Percentiles rank a stretch among this genome's conserved stretches.
phyloP scores from a whole-genome alignment of 371 early-diverging fungal species.

The Mucor plumbeus region DNA sequence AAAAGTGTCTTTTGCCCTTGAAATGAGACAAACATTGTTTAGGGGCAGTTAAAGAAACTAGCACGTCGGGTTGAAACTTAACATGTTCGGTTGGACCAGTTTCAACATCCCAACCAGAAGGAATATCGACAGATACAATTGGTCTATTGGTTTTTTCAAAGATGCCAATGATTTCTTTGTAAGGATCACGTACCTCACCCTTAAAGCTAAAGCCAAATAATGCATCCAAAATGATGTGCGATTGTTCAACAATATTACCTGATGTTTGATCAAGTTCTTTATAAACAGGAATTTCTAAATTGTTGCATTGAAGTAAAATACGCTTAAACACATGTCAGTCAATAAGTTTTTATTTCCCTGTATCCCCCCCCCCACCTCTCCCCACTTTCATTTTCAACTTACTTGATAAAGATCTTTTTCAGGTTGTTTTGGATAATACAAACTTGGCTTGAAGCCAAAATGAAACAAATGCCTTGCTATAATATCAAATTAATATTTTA shows the following conservation, averaged over 20 bases:
- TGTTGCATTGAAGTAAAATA: slow-evolving; percentile 71
- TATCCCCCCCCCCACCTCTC: too few species aligned
- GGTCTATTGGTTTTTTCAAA: slow-evolving; percentile 60
- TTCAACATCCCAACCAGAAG: slow-evolving; percentile 95
- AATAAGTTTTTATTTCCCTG: too few species aligned
- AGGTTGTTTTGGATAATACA: slow-evolving; percentile 82
- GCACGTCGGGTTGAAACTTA: slow-evolving; percentile 74
- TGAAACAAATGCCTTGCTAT: slow-evolving; percentile 82
- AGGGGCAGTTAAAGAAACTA: slow-evolving; percentile 92
- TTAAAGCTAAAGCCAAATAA: slow-evolving; percentile 94
- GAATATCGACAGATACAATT: slow-evolving; percentile 87
- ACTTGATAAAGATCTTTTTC: slow-evolving; percentile 72
- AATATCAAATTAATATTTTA: not conserved
- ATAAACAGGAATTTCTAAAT: slow-evolving; percentile 70
- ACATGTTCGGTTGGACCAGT: slow-evolving; percentile 57
- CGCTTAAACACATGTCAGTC: slow-evolving; percentile 34
- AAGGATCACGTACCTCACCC: slow-evolving; percentile 83
- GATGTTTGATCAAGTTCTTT: slow-evolving; percentile 17
- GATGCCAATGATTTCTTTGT: slow-evolving; percentile 64
- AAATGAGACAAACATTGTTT: slow-evolving; percentile 76
- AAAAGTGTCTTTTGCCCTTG: slow-evolving; percentile 77
- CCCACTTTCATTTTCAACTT: too few species aligned
- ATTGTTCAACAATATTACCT: slow-evolving; percentile 14
- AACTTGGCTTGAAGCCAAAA: slow-evolving; percentile 82
- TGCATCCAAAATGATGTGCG: slow-evolving; percentile 83